Conservation (phyloP, 2,329 filamentous ascomycete genomes). For the Penicillium nordicum region DNA sequence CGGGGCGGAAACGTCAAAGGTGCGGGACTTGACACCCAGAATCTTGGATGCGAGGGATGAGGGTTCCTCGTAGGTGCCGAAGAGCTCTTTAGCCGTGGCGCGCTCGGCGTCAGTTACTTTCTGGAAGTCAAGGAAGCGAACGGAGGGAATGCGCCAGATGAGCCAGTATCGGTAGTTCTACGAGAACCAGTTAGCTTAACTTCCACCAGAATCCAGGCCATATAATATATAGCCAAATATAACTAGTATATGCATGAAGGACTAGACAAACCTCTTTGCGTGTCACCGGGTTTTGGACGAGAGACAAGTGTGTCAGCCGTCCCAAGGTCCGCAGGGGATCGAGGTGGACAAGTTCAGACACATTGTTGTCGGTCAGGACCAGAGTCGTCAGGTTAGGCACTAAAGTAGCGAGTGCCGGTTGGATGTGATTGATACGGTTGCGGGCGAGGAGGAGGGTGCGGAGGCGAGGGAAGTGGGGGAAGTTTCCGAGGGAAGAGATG, state of each 20-base stretch:
- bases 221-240: not conserved
- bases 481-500: constrained; percentile 83
- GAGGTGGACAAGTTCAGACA: constrained; percentile 80
- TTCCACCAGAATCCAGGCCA: not conserved
- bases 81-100: constrained; percentile 70
- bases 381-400: constrained; percentile 80
- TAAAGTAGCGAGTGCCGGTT: constrained; percentile 67
- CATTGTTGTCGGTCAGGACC: constrained; percentile 76
- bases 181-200: constrained; percentile 4
- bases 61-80: constrained; percentile 73
- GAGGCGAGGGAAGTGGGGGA: constrained; percentile 84
- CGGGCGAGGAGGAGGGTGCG: constrained; percentile 83
- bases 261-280: constrained; percentile 74
- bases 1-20: constrained; percentile 56
- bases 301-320: constrained; percentile 71
- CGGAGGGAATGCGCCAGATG: constrained; percentile 76
- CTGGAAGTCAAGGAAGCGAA: constrained; percentile 87
- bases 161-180: constrained; percentile 92
- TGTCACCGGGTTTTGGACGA: constrained; percentile 84
- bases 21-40: constrained; percentile 76
- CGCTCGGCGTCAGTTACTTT: constrained; percentile 89
- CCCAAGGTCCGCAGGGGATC: constrained; percentile 70
- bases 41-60: constrained; percentile 80
- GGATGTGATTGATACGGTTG: constrained; percentile 81
- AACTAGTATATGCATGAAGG: not conserved